Base-by-base conservation (phyloP, 768 basidiomycete genomes). In the Xerocomus potaroensis region DNA sequence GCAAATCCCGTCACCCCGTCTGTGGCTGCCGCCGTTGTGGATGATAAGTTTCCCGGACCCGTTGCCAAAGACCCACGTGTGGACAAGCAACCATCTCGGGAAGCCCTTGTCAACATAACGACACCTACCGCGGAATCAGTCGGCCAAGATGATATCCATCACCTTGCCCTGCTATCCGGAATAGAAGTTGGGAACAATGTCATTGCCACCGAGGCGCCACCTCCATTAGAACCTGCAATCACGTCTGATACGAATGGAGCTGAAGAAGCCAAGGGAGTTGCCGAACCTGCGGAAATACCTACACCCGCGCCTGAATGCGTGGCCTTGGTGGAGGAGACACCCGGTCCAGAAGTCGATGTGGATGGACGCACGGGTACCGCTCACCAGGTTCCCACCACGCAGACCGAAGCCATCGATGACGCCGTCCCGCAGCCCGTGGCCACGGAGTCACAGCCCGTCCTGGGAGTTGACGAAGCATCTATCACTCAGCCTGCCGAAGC, bases 251-350 rank as follows among this genome's bases (percentile, higher is more conserved):
- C 14, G 26, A 40, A 48, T 45, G 53, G 18, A 26, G 26, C 9
- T 36, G 48, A 47, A 40, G 59, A 55, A 49, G 48, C 8, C 14
- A 14, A 36, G 49, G 55, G 21, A 21, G 16, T 48, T 50, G 18
- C 41, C 54, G 51, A 51, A 31, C 24, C 0, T 21, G 23, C 22
- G 54, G 60, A 45, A 30, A 41, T 49, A 41, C 34, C 44, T 31
- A 59, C 54, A 10, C 49, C 57, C 24, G 37, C 38, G 15, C 41
- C 51, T 21, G 57, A 53, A 41, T 35, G 9, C 19, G 41, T 50
- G 36, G 23, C 36, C 3, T 19, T 62, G 12, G 50, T 49, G 15
- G 50, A 50, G 22, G 60, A 56, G 39, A 60, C 57, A 8, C 47
- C 51, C 41, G 21, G 47, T 5, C 44, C 23, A 32, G 60, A 45